These are phyloP conservation scores for Cucumis cinereus DNA, from an alignment of 306 rosid genomes.

Conservation along the genomic window DNA sequence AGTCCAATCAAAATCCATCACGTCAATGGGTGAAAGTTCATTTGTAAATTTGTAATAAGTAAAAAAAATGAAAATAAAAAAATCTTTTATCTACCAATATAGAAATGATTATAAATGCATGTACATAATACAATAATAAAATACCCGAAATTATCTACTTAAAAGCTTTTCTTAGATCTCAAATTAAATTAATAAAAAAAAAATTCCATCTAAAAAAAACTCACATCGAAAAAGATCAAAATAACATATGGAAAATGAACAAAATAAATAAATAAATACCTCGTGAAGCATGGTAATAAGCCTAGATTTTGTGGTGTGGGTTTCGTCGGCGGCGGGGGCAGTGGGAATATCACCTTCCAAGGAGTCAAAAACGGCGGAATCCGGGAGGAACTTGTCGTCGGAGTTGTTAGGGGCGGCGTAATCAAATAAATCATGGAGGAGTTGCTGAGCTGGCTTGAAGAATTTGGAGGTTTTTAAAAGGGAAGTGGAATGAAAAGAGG, in stretches of 20 bases:
- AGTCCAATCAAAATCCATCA: conserved; percentile 9
- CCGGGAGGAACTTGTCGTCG: conserved; percentile 19
- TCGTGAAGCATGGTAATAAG: conserved; percentile 61
- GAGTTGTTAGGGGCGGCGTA: conserved; percentile 14
- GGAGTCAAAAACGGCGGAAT: conserved; percentile 22
- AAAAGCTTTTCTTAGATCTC: too few relatives aligned
- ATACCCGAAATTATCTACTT: too few relatives aligned
- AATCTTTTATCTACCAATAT: neutral
- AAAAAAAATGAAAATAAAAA: neutral
- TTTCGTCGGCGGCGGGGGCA: conserved; percentile 12
- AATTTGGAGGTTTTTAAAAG: conserved; percentile 59
- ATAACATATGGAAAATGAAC: neutral
- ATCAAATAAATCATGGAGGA: conserved; percentile 47
- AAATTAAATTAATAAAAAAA: too few relatives aligned
- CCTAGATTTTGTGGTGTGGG: conserved; percentile 38
- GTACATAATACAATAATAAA: neutral
- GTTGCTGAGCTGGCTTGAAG: conserved; percentile 55
- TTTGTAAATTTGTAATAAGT: neutral
- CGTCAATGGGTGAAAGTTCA: neutral
- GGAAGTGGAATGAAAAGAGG: neutral
- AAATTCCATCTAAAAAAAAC: neutral
- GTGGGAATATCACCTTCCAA: neutral
- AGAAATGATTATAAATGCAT: neutral
- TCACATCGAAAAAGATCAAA: neutral
- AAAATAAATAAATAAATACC: conserved; percentile 28